Evolutionary conservation across 768 basidiomycete species (phyloP), one percentile per base, ranked within the genome.

Genomic region (Lactarius indigo): DNA sequence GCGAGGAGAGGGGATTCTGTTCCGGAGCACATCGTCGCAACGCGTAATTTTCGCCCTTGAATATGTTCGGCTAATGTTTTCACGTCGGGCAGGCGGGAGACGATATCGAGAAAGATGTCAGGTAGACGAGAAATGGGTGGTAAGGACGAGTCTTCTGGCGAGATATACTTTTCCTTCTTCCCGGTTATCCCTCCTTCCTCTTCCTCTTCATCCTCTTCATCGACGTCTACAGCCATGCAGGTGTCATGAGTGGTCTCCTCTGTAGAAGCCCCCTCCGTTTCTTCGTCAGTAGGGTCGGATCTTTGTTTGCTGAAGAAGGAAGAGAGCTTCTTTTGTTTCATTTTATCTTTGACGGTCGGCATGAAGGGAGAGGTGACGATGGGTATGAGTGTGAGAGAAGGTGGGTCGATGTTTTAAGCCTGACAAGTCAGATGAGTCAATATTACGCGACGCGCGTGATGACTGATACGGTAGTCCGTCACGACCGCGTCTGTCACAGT

Each of bases 21-120:
- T 30, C 96, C 96, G 50, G 94, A 96, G 77, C 91, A 97, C 96
- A 98, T 98, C 13, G 96, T 98, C 5, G 94, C 96, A 66, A 98
- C 86, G 76, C 94, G 90, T 75, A 98, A 80, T 72, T 91, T 94
- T 65, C 94, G 85, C 2, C 94, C 94, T 65, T 82, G 76, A 57
- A 92, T 78, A 55, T 81, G 87, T 70, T 87, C 81, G 20, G 84
- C 88, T 50, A 92, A 86, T 2, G 79, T 78, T 72, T 86, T 84
- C 68, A 93, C 85, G 62, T 86, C 79, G 15, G 89, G 85, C 47
- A 88, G 83, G 70, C 80, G 85, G 57, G 82, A 78, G 68, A 92
- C 82, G 52, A 94, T 81, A 76, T 94, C 89, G 64, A 82, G 79
- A 75, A 94, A 94, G 71, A 94, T 92, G 62, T 83, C 81, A 30